Percentiles rank a stretch among this genome's conserved stretches.
phyloP scores from a whole-genome alignment of 2,329 filamentous ascomycete genomes.

The Beauveria bassiana region DNA sequence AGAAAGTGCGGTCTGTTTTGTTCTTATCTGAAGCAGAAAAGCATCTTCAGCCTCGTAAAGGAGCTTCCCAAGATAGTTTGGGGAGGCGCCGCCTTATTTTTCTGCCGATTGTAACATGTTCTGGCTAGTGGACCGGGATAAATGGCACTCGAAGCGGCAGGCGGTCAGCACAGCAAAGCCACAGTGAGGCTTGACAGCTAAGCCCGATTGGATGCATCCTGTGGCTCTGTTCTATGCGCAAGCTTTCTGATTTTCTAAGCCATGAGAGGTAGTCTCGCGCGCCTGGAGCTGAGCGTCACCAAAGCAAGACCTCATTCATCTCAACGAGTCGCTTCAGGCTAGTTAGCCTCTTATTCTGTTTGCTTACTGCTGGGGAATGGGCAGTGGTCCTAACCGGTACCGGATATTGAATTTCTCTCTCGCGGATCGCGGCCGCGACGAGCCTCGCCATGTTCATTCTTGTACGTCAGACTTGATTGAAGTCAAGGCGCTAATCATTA shows the following conservation, averaged over 20 bases:
- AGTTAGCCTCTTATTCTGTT: neutral
- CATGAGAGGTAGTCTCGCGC: neutral
- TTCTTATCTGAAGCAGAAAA: neutral
- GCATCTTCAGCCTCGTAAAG: neutral
- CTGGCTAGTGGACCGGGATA: neutral
- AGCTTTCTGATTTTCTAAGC: constrained; percentile 9
- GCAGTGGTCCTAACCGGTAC: neutral
- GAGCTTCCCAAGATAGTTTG: neutral
- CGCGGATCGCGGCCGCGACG: neutral
- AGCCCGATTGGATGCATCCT: neutral
- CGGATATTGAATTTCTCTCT: neutral
- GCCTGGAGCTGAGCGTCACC: neutral
- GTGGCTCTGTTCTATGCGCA: neutral
- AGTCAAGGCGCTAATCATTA: neutral
- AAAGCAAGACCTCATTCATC: neutral
- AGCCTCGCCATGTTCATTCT: constrained; percentile 41
- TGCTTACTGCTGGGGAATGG: too few species aligned
- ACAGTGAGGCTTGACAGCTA: constrained; percentile 4
- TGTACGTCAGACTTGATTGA: constrained; percentile 21
- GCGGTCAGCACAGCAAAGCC: neutral
- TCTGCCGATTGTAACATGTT: neutral
- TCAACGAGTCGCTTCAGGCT: neutral
- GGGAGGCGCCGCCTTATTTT: neutral
- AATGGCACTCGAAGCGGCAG: neutral
- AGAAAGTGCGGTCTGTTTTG: neutral